Base-by-base conservation (phyloP, 2,329 filamentous ascomycete species). In the Aspergillus spinulosporus region DNA sequence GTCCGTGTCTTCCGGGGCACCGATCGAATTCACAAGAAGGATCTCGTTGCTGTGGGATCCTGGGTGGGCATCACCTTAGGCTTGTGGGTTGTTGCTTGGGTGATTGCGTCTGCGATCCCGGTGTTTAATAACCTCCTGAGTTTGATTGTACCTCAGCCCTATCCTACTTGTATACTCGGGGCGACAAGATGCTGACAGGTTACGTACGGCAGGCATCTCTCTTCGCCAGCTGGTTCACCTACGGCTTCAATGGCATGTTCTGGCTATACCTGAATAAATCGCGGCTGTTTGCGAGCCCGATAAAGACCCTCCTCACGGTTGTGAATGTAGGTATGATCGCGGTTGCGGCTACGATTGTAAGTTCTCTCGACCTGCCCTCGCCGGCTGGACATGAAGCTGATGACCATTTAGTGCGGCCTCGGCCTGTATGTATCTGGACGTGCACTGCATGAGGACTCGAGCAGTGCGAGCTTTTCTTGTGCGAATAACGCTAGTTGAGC, bases 151-250 rank as follows among this genome's bases (percentile, higher is more conserved):
- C 12, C 63, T 59, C 9, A 21, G 21, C 47, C 14, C 26, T 21
- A 21, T 21, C 21, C 21, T 21, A 21, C 21, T 21, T 21, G 21
- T 21, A 21, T 21, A 21, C 21, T 21, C 21, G 21, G 21, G 21
- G 21, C 21, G 21, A 21, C 21, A 21, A 21, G 21, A 8, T 5
- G 4, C 14, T 5, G 26, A 36, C 3, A 39, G 21, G 21, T 21
- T 21, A 21, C 21, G 21, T 29, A 26, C 28, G n/a, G 21, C 9
- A 70, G 63, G 79, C 77, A 32, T 80, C 85, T 1, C 71, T 88
- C 1, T 88, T 89, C 58, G 84, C 82, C n/a, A 84, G 80, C 52
- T 89, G 87, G 86, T 89, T 89, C 69, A 86, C 83, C 49, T 82
- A 65, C 54, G 68, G 69, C 36, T 59, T 72, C 5, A 68, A 65